Percentiles rank a stretch among this genome's conserved stretches.
Conservation (phyloP, 495 filamentous ascomycete species). For the Alectoria sarmentosa region DNA sequence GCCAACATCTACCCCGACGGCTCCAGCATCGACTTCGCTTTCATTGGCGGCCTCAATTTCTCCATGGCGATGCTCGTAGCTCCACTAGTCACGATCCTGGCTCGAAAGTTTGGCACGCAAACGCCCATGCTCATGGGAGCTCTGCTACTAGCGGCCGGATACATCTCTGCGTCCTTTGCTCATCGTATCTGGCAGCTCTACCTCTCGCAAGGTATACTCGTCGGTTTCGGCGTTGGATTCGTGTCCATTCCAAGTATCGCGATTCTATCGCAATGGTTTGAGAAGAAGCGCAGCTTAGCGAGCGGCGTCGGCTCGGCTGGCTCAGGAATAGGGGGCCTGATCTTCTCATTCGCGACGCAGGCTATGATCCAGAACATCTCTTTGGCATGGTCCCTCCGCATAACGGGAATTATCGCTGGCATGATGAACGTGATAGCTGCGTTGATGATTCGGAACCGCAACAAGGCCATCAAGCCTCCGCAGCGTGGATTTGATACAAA, state of each 20-base stretch:
- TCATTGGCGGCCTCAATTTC: constrained; percentile 47
- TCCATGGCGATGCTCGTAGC: constrained; percentile 42
- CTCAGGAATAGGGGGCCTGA: constrained; percentile 44
- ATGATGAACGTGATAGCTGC: constrained; percentile 36
- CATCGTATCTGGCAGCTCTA: constrained; percentile 44
- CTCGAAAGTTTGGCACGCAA: constrained; percentile 34
- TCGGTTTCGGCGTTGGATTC: constrained; percentile 48
- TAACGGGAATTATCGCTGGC: constrained; percentile 41
- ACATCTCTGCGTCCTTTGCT: constrained; percentile 44
- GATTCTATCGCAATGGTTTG: constrained; percentile 49
- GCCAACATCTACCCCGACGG: constrained; percentile 39
- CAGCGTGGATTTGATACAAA: constrained; percentile 32
- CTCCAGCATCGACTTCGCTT: constrained; percentile 42
- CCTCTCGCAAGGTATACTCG: constrained; percentile 43
- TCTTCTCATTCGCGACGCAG: constrained; percentile 41
- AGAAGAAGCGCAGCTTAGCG: constrained; percentile 40
- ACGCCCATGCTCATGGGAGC: constrained; percentile 38
- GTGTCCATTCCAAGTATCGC: constrained; percentile 40
- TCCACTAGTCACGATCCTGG: constrained; percentile 38
- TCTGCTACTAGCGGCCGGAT: constrained; percentile 33
- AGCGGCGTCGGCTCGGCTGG: constrained; percentile 45
- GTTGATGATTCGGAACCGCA: constrained; percentile 38
- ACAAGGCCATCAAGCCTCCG: constrained; percentile 31
- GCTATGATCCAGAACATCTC: constrained; percentile 41
- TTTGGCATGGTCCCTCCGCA: constrained; percentile 44